A percentile compares a stretch with the other conserved stretches of the same genome.
These are phyloP conservation scores for Coniella lustricola DNA, from an alignment of 2,329 filamentous ascomycete genomes.

Conservation along the genomic window DNA sequence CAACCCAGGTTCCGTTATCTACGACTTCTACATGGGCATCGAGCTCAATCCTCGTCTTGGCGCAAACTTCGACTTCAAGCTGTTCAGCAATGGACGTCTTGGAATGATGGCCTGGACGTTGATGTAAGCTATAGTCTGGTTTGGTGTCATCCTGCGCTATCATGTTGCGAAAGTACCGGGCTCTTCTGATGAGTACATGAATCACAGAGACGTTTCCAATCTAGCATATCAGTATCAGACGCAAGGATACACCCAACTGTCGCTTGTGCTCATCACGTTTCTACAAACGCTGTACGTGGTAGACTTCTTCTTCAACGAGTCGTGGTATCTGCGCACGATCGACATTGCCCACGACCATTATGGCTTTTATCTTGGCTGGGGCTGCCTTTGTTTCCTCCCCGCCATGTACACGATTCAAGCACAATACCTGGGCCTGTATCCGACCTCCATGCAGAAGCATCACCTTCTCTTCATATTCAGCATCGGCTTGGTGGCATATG, in stretches of 20 bases:
- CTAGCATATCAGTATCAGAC: constrained; percentile 20
- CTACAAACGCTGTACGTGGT: constrained; percentile 38
- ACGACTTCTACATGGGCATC: constrained; percentile 40
- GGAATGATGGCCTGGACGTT: constrained; percentile 42
- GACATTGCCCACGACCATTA: constrained; percentile 38
- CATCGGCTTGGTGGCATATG: constrained; percentile 29
- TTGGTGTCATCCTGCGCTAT: too few relatives aligned
- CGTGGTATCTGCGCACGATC: constrained; percentile 41
- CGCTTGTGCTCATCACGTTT: constrained; percentile 34
- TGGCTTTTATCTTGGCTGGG: constrained; percentile 39
- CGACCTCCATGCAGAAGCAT: constrained; percentile 23
- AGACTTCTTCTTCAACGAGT: constrained; percentile 43
- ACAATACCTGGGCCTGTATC: constrained; percentile 38
- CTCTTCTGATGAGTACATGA: too few relatives aligned
- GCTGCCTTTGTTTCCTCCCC: constrained; percentile 37
- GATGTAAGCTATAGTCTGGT: constrained; percentile 26
- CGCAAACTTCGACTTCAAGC: constrained; percentile 36
- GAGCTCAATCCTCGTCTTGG: constrained; percentile 39
- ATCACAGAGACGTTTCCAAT: too few relatives aligned
- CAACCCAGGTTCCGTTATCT: constrained; percentile 27
- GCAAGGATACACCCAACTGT: constrained; percentile 26
- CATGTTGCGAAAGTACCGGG: too few relatives aligned
- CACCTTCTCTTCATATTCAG: constrained; percentile 6
- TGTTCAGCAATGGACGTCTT: constrained; percentile 40
- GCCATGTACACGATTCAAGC: constrained; percentile 40